phyloP scores from a whole-genome alignment of 352 stramenopile species.

The Phytophthora pini region DNA sequence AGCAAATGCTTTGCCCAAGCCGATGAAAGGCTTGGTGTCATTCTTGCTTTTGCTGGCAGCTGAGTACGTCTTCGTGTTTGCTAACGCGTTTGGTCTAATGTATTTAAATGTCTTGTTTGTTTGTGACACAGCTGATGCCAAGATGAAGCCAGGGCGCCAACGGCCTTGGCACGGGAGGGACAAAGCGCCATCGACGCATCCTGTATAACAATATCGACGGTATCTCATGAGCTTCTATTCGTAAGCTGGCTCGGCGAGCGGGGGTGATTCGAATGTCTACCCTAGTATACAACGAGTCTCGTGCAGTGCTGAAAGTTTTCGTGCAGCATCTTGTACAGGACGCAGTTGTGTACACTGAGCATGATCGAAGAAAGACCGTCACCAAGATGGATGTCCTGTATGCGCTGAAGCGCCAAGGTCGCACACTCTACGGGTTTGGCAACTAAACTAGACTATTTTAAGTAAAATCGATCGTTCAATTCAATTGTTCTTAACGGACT shows the following conservation, averaged over 20 bases:
- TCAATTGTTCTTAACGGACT: no score
- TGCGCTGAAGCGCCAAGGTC: conserved; percentile 3
- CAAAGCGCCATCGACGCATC: neutral
- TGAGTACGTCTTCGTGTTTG: no score
- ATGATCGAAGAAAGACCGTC: neutral
- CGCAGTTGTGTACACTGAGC: neutral
- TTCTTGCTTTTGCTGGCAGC: no score
- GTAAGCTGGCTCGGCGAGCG: neutral
- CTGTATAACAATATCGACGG: neutral
- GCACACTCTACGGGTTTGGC: neutral
- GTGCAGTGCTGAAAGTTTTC: conserved; percentile 1
- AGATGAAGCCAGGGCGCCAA: neutral
- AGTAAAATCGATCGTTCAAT: no score
- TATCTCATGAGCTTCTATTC: neutral
- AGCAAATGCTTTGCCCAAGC: no score
- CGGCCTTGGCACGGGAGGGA: neutral
- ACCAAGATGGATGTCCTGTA: conserved; percentile 1
- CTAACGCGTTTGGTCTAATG: neutral
- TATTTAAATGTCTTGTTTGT: neutral
- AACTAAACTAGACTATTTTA: no score
- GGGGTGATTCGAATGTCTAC: neutral
- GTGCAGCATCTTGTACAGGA: neutral
- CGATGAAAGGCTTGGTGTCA: no score
- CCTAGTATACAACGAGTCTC: neutral
- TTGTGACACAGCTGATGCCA: neutral